Evolutionary conservation across 2,329 filamentous ascomycete genomes (phyloP), one percentile per base, ranked within the genome.

Genomic region (Juglanconis juglandina): DNA sequence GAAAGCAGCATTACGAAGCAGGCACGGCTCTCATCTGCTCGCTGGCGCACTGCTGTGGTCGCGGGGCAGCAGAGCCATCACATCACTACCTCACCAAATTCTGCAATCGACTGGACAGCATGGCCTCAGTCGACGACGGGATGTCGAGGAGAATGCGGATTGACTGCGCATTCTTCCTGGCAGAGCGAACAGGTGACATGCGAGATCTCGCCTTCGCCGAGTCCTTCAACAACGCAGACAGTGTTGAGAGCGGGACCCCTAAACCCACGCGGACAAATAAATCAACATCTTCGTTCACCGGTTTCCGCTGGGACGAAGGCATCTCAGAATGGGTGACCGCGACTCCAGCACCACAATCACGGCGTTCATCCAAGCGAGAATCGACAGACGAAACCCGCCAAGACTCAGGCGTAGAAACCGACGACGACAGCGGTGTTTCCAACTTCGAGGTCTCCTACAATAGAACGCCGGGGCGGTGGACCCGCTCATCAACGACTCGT

Each of bases 181-280:
- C 82, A 1, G 79, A 82, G 60, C 75, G 77, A 56, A 84, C 81
- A 13, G 79, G 78, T 57, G 79, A 83, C 64, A 70, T 85, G 6
- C 73, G 78, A 33, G 82, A 85, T 64, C 75, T 85, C 46, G 78
- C 77, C 9, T 83, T 81, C 65, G 82, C 81, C 3, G 83, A 85
- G 64, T 75, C 70, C 35, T 70, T 83, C 4, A 59, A 61, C 41
- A 34, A 35, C 32, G 9, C 42, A 34, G 8, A 5, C 39, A 42
- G 24, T 3, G 24, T 3, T 39, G 17, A n/a, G 33, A 32, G 47
- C 10, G 37, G 24, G 4, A 35, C 4, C 44, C 17, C 30, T 17
- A 42, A 41, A 10, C 30, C 24, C 13, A 54, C 59, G n/a, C 46
- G 55, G 8, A 17, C 42, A 4, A 58, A 53, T 34, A 61, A 47